phyloP scores from a whole-genome alignment of 164 flowering plant species.

The Vitis vinifera region DNA sequence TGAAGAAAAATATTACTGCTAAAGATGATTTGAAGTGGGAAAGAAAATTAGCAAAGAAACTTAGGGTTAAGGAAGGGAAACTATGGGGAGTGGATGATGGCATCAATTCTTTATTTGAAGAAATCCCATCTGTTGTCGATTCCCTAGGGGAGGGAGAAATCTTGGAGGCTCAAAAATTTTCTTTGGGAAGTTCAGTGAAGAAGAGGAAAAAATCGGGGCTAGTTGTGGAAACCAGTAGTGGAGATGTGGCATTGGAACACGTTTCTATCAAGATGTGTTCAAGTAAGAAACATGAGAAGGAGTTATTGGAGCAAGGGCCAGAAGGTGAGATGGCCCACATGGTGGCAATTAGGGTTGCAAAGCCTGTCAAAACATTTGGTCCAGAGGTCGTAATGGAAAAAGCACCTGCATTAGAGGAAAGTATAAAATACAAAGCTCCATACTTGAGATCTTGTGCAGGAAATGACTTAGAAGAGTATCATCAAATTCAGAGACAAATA shows the following conservation, averaged over 20 bases:
- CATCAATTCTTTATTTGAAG: constrained; percentile 55
- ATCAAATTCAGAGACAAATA: constrained; percentile 56
- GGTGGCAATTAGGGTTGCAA: constrained; percentile 17
- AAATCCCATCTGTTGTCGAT: constrained; percentile 39
- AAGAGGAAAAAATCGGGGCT: too few relatives aligned
- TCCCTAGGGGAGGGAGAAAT: constrained; percentile 22
- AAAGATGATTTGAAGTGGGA: too few relatives aligned
- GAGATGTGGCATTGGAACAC: too few relatives aligned
- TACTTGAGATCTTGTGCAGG: constrained; percentile 57
- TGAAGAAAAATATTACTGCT: too few relatives aligned
- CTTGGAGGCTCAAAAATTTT: constrained; percentile 13
- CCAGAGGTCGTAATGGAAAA: constrained; percentile 24
- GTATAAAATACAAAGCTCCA: constrained; percentile 70
- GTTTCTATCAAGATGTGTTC: too few relatives aligned
- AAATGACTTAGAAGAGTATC: constrained; percentile 57
- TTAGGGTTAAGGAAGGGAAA: constrained; percentile 70
- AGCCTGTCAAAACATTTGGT: constrained; percentile 7
- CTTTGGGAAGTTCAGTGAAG: constrained; percentile 5
- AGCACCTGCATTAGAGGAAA: constrained; percentile 11
- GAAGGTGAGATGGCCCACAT: constrained; percentile 10
- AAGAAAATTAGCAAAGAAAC: constrained; percentile 49
- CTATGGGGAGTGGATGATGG: constrained; percentile 61
- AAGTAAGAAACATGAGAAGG: constrained; percentile 25
- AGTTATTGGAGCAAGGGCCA: constrained; percentile 18
- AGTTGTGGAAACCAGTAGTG: too few relatives aligned